A percentile compares a stretch with the other conserved stretches of the same genome.
phyloP scores from a whole-genome alignment of 495 filamentous ascomycete genomes.

The Pyrenopolyporus hunteri region DNA sequence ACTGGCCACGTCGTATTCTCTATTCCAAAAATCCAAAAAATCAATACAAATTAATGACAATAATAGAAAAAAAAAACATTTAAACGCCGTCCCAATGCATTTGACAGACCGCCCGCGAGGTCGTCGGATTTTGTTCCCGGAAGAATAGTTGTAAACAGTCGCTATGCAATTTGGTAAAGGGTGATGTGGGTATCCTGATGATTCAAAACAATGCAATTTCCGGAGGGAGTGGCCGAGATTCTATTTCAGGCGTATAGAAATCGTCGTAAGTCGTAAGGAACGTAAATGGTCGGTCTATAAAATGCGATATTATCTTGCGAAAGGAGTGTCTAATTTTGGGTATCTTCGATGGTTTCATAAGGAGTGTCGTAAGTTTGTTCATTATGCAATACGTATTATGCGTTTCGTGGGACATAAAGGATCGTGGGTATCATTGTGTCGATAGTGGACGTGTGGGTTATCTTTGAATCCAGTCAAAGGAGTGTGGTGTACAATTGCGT shows the following conservation, averaged over 20 bases:
- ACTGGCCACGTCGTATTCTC: conserved; percentile 14
- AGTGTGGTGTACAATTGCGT: conserved; percentile 57
- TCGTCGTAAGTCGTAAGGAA: conserved; percentile 46
- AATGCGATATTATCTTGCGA: conserved; percentile 41
- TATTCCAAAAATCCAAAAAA: conserved; percentile 23
- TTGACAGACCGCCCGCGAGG: conserved; percentile 39
- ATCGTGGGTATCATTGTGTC: conserved; percentile 53
- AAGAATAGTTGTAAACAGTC: conserved; percentile 51
- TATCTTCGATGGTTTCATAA: conserved; percentile 49
- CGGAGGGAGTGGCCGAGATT: conserved; percentile 44
- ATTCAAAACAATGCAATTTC: conserved; percentile 43
- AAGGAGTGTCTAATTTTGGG: conserved; percentile 57
- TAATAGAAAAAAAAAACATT: conserved; percentile 26
- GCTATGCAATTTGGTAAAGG: conserved; percentile 60
- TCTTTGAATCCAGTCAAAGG: conserved; percentile 51
- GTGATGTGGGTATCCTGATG: conserved; percentile 43
- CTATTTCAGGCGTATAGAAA: conserved; percentile 42
- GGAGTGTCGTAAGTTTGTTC: conserved; percentile 53
- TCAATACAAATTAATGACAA: conserved; percentile 6
- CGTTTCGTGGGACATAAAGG: conserved; percentile 48
- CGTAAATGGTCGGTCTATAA: conserved; percentile 52
- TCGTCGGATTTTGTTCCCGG: conserved; percentile 36
- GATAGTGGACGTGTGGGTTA: conserved; percentile 46
- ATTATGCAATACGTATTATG: conserved; percentile 50
- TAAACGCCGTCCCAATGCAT: conserved; percentile 45